These are phyloP conservation scores for Rhytidiadelphus loreus DNA, from an alignment of 225 moss, liverwort and hornwort genomes.

Conservation along the genomic window DNA sequence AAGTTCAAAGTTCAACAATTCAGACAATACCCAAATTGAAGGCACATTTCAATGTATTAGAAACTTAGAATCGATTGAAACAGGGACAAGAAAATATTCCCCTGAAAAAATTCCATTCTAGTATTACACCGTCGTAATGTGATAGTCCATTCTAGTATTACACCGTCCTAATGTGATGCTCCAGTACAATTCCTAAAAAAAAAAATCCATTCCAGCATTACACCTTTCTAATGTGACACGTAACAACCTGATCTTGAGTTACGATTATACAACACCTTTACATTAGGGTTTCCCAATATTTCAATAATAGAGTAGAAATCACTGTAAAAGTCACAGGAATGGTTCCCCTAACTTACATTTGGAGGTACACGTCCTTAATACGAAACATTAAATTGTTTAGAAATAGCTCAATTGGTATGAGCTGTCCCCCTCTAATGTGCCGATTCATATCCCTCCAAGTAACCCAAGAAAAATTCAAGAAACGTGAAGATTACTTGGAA, in stretches of 20 bases:
- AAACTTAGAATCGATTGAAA: too few species aligned
- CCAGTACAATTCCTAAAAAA: too few species aligned
- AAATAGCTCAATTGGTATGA: neutral
- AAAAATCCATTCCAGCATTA: neutral
- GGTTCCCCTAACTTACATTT: neutral
- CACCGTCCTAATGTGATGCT: too few species aligned
- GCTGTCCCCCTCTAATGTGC: neutral
- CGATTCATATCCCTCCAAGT: neutral
- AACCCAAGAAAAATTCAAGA: neutral
- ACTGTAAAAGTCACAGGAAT: neutral
- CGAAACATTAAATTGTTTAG: neutral
- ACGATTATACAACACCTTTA: neutral
- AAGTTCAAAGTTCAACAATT: neutral
- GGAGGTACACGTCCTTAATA: neutral
- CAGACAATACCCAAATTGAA: neutral
- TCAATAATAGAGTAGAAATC: neutral
- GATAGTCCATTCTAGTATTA: neutral
- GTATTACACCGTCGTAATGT: too few species aligned
- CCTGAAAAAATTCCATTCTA: neutral
- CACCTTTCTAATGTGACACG: neutral
- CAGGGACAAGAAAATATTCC: neutral
- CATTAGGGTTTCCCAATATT: neutral
- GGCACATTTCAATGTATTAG: neutral
- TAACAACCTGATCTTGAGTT: neutral
- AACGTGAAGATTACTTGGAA: neutral